Evolutionary conservation across 2,329 filamentous ascomycete genomes (phyloP).

Genomic region (Verticillium nubilum): DNA sequence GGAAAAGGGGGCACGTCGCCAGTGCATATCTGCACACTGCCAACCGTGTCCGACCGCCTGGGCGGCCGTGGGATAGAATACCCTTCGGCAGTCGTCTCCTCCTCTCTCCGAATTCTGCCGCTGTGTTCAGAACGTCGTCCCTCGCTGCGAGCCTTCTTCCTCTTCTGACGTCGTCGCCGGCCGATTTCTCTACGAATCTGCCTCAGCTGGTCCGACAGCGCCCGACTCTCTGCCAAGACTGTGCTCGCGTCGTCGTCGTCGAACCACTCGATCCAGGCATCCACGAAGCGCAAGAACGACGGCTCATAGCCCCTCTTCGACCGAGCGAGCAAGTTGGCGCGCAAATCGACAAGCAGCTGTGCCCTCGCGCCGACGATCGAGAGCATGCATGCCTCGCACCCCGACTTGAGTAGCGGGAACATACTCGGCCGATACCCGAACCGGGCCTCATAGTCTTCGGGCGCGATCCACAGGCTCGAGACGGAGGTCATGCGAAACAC

Average conservation of each 20-base stretch:
- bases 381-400: slow-evolving; percentile 50
- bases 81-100: not conserved
- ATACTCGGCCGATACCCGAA: slow-evolving; percentile 24
- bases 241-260: slow-evolving; percentile 7
- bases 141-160: not conserved
- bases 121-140: not conserved
- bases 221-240: slow-evolving; percentile 2
- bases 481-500: slow-evolving; percentile 25
- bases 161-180: not conserved
- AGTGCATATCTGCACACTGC: not conserved
- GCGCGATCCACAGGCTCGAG: slow-evolving; percentile 32
- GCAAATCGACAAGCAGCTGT: slow-evolving; percentile 37
- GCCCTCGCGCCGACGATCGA: slow-evolving; percentile 39
- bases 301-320: slow-evolving; percentile 15
- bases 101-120: not conserved
- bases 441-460: slow-evolving; percentile 24
- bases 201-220: slow-evolving; percentile 4
- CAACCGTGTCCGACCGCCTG: not conserved
- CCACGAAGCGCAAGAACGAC: slow-evolving; percentile 31
- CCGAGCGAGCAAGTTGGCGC: slow-evolving; percentile 32
- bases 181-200: not conserved
- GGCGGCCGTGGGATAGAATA: not conserved
- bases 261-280: slow-evolving; percentile 36
- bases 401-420: slow-evolving; percentile 21
- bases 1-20: not conserved